These are phyloP conservation scores for Albugo laibachii DNA, from an alignment of 352 stramenopile genomes.

Conservation along the genomic window DNA sequence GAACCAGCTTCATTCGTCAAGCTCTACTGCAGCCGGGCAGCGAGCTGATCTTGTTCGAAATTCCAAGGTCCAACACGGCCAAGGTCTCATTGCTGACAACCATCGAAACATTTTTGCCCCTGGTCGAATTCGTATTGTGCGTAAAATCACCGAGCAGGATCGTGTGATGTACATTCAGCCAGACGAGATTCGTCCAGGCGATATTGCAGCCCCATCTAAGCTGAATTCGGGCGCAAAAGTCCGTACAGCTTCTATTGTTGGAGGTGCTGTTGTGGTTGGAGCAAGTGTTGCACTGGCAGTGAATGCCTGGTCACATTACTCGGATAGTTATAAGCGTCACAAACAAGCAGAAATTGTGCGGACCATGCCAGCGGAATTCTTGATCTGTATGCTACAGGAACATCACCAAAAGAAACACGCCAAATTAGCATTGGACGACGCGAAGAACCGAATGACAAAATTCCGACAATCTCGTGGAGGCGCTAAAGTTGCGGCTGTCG, in stretches of 20 bases:
- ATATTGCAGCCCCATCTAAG: conserved; percentile 10
- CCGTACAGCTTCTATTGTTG: conserved; percentile 12
- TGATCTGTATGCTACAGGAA: conserved; percentile 56
- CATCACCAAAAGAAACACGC: conserved; percentile 15
- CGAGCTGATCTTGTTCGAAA: conserved; percentile 13
- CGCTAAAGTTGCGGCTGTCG: too few relatives aligned
- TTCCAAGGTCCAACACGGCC: conserved; percentile 10
- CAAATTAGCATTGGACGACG: too few relatives aligned
- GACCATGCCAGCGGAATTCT: conserved; percentile 46
- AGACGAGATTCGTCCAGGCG: conserved; percentile 43
- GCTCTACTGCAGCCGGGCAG: conserved; percentile 44
- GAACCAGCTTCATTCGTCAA: conserved; percentile 42
- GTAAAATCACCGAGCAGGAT: conserved; percentile 34
- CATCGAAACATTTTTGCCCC: conserved; percentile 68
- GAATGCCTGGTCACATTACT: conserved; percentile 67
- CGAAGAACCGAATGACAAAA: too few relatives aligned
- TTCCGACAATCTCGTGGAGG: too few relatives aligned
- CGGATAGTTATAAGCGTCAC: conserved; percentile 30
- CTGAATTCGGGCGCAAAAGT: neutral
- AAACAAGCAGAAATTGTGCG: conserved; percentile 50
- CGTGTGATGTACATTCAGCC: conserved; percentile 58
- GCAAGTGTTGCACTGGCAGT: conserved; percentile 59
- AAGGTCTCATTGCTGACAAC: conserved; percentile 41
- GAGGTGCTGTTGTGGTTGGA: conserved; percentile 54
- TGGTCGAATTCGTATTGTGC: conserved; percentile 42